Base-by-base conservation (phyloP, 2,329 filamentous ascomycete species). In the Dactylellina leptospora region DNA sequence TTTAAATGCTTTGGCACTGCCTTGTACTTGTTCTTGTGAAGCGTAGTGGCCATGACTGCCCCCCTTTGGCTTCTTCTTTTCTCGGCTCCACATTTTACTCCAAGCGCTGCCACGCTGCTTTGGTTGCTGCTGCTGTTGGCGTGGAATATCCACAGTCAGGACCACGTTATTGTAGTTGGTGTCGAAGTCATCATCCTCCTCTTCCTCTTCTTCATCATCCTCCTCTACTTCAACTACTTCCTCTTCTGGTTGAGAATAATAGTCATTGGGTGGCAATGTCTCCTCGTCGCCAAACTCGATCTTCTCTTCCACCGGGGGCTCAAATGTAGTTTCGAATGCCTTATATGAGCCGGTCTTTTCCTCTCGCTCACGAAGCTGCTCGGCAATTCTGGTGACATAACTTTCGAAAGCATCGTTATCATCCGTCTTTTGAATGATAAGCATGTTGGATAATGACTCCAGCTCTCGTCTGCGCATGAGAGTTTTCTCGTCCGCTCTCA, bases 41-140 rank as follows among this genome's bases (percentile, higher is more conserved):
- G 36, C 66, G 44, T 60, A 63, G 53, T 61, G 47, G 22, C 20
- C 22, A 11, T 40, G 60, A 22, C 36, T 44, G 9, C 50, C 60
- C 8, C 50, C 10, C 33, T 66, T 61, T 11, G 56, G 20, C 30
- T 62, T 71, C 47, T 73, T 73, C 28, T 56, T 50, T 22, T 73
- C 61, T 38, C 69, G 45, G 38, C 69, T 66, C 69, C 69, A 73
- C 69, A 73, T 73, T 25, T 73, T 73, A 38, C 69, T 73, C 69
- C 69, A 73, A 18, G 59, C 60, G 68, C 59, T 64, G 11, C 51
- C 40, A 30, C 55, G 69, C 25, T 51, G 28, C 54, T 66, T 64
- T 22, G 45, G 58, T 16, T 61, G 48, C 6, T 56, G 33, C n/a
- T 48, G 27, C 13, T 44, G 60, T 28, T 70, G 55, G 11, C 55